A percentile compares a stretch with the other conserved stretches of the same genome.
Evolutionary conservation across 2,329 filamentous ascomycete species (phyloP).

Genomic region (Tolypocladium tropicale): DNA sequence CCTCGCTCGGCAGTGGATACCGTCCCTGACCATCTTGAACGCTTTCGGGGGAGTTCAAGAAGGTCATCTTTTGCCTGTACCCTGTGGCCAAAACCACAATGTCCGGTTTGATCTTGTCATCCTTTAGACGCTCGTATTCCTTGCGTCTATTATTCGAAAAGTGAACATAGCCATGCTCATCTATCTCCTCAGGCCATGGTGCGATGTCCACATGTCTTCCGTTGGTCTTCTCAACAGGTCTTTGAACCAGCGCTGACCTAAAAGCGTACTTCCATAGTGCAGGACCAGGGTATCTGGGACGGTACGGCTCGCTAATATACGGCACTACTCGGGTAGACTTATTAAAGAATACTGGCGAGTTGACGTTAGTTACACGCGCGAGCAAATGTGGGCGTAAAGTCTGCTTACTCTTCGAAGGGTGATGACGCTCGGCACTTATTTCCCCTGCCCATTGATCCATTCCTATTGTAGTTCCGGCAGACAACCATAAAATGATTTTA

Average conservation of each 20-base stretch:
- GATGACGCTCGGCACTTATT: constrained; percentile 20
- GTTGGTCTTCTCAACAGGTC: constrained; percentile 20
- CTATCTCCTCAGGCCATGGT: constrained; percentile 28
- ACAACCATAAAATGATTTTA: constrained; percentile 18
- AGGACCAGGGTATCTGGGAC: constrained; percentile 12
- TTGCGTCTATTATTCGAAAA: constrained; percentile 21
- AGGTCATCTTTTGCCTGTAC: constrained; percentile 31
- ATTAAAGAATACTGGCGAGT: constrained; percentile 25
- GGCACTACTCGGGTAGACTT: constrained; percentile 26
- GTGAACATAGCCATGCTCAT: constrained; percentile 18
- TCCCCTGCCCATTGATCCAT: constrained; percentile 32
- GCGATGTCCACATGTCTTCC: constrained; percentile 28
- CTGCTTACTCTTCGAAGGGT: constrained; percentile 13
- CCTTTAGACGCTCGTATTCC: constrained; percentile 19
- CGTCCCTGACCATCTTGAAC: neutral
- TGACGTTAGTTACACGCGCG: neutral
- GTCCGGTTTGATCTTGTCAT: constrained; percentile 24
- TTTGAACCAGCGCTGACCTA: constrained; percentile 22
- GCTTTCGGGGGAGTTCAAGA: constrained; percentile 24
- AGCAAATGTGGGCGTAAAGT: neutral
- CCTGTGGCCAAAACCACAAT: constrained; percentile 33
- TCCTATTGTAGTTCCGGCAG: constrained; percentile 26
- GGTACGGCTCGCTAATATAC: constrained; percentile 23
- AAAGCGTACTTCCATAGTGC: constrained; percentile 11
- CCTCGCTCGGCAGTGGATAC: constrained; percentile 33